Base-by-base conservation (phyloP, 2,329 filamentous ascomycete genomes). In the Hymenoscyphus albidus region DNA sequence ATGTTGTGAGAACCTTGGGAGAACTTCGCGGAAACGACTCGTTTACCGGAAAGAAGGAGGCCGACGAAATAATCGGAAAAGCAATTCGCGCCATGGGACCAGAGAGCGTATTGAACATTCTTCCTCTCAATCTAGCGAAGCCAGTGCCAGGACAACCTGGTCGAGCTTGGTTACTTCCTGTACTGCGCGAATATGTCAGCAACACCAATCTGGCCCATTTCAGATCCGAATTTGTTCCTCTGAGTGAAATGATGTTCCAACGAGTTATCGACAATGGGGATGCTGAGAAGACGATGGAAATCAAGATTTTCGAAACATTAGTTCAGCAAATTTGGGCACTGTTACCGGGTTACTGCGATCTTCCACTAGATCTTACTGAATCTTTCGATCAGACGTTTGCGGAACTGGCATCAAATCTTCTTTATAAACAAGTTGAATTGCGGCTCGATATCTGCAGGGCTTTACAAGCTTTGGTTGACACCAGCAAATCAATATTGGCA, bases 291-390 rank as follows among this genome's bases (percentile, higher is more conserved):
- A 95, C 92, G 0, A 93, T 97, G 84, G 93, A 98, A 76, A 85
- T 95, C 74, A 99, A 99, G 82, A 96, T 99, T 65, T 99, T 95
- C 75, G 94, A 99, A 79, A 98, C 95, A 0, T 82, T 99, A 4
- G 92, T 99, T 9, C 90, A 96, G 70, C 95, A 99, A 75, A 93
- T 94, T 54, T 99, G 95, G 95, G 92, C 92, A 0, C 89, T 91
- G 61, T 83, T 99, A 16, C 94, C 95, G 0, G 95, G 95, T 1
- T 99, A 97, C 79, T 98, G 95, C 76, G 92, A 97, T 75, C 80
- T 97, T 62, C 94, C 95, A 1, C 78, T 97, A 42, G 95, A 99
- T 74, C 74, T 94, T 54, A 79, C 78, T 5, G 81, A 88, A 67
- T 83, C 91, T 0, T 96, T 99, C 71, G 92, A 98, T 73, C 92